Evolutionary conservation across 2,329 filamentous ascomycete species (phyloP).

Genomic region (Cladosporium cucumerinum): DNA sequence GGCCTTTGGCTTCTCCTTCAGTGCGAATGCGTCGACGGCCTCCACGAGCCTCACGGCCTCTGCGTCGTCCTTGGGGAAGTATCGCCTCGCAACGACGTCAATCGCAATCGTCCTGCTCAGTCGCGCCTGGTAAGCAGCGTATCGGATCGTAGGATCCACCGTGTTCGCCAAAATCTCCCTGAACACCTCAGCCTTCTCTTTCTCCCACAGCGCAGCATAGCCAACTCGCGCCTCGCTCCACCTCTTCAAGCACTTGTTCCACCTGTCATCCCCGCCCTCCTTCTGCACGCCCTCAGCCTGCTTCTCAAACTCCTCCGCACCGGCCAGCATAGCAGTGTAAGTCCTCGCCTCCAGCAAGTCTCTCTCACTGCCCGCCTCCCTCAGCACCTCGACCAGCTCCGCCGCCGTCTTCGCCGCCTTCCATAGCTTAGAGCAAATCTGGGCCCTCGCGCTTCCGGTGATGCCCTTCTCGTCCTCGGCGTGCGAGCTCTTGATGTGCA

Average conservation of each 20-base stretch:
- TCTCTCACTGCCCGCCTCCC: conserved; percentile 56
- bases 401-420: conserved; percentile 73
- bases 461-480: conserved; percentile 76
- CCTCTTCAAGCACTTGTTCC: conserved; percentile 71
- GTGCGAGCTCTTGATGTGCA: conserved; percentile 86
- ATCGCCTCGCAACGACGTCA: conserved; percentile 70
- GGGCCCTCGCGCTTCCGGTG: conserved; percentile 72
- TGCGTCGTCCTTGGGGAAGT: conserved; percentile 66
- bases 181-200: conserved; percentile 71
- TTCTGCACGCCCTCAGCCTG: conserved; percentile 51
- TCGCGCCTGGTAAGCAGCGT: conserved; percentile 88
- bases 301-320: conserved; percentile 80
- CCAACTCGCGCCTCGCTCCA: conserved; percentile 77
- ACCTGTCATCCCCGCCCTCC: conserved; percentile 44
- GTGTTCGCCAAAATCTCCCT: conserved; percentile 82
- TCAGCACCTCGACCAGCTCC: conserved; percentile 63
- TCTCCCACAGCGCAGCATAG: conserved; percentile 70
- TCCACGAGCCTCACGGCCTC: conserved; percentile 65
- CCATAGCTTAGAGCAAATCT: conserved; percentile 81
- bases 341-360: conserved; percentile 83
- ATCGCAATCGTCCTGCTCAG: conserved; percentile 82
- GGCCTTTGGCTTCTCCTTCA: conserved; percentile 52
- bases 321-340: conserved; percentile 73
- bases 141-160: conserved; percentile 89
- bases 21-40: conserved; percentile 63